phyloP scores from a whole-genome alignment of 202 grass and related monocot species.

The Zoysia matrella region DNA sequence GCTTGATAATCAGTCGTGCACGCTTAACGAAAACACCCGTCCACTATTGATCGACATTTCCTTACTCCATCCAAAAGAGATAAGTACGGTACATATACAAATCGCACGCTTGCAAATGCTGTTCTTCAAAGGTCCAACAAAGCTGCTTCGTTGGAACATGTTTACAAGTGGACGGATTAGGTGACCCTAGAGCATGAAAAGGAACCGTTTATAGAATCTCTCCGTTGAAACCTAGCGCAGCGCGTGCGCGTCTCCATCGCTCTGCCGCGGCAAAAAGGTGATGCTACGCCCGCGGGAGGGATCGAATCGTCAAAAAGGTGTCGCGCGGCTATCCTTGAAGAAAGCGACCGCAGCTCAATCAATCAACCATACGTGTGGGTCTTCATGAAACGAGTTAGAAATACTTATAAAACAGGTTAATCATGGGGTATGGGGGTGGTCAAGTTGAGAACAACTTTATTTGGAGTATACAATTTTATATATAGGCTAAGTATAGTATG shows the following conservation, averaged over 20 bases:
- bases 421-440: not conserved
- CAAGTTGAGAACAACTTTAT: not conserved
- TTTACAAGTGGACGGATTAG: not conserved
- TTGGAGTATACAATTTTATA: too few species aligned
- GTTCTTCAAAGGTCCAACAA: slow-evolving; percentile 31
- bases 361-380: not conserved
- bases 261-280: not conserved
- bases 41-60: too few species aligned
- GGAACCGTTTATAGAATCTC: slow-evolving; percentile 21
- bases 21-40: too few species aligned
- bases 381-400: not conserved
- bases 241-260: not conserved
- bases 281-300: not conserved
- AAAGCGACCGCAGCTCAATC: not conserved
- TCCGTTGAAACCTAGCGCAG: not conserved
- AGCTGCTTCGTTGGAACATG: slow-evolving; percentile 3
- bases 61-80: not conserved
- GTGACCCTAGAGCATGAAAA: not conserved
- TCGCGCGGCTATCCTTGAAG: not conserved
- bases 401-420: too few species aligned
- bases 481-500: too few species aligned
- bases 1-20: too few species aligned
- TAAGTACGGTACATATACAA: not conserved
- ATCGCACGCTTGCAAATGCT: not conserved
- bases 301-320: slow-evolving; percentile 44